Conservation (phyloP, 2,329 filamentous ascomycete species). For the Xylariaceae sp. region DNA sequence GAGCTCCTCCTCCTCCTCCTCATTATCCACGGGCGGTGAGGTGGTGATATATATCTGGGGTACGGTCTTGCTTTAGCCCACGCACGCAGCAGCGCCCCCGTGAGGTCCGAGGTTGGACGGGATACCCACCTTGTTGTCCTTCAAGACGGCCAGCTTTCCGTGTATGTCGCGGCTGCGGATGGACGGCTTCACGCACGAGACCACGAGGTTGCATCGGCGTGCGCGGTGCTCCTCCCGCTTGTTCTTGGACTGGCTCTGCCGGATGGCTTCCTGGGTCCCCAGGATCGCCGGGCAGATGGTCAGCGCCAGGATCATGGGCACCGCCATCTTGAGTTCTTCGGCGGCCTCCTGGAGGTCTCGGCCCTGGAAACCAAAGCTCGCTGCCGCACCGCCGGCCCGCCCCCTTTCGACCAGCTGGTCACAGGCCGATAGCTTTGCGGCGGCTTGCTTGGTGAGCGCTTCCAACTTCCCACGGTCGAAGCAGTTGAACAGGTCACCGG, state of each 20-base stretch:
- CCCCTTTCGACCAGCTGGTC: too few species aligned
- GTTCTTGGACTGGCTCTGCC: conserved; percentile 40
- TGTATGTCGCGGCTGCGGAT: conserved; percentile 35
- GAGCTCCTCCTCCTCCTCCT: conserved; percentile 20
- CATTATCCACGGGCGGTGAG: too few species aligned
- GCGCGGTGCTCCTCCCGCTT: conserved; percentile 42
- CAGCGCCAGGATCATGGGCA: conserved; percentile 34
- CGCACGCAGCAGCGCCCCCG: too few species aligned
- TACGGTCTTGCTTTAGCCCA: too few species aligned
- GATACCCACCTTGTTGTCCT: conserved; percentile 31
- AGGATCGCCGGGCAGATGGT: conserved; percentile 36
- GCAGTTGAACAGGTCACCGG: neutral
- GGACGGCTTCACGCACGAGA: conserved; percentile 36
- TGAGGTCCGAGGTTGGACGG: neutral
- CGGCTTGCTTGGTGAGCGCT: neutral
- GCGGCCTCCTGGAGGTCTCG: conserved; percentile 1
- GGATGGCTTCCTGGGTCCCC: conserved; percentile 40
- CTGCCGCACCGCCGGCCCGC: neutral
- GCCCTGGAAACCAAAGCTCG: conserved; percentile 1
- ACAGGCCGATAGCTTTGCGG: neutral
- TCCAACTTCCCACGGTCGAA: neutral
- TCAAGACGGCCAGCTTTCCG: conserved; percentile 35
- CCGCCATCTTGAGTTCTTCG: conserved; percentile 26
- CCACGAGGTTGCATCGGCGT: conserved; percentile 39
- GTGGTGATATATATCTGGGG: conserved; percentile 44